Conservation (phyloP, 73 alveolate genomes). For the Paramecium sexaurelia region DNA sequence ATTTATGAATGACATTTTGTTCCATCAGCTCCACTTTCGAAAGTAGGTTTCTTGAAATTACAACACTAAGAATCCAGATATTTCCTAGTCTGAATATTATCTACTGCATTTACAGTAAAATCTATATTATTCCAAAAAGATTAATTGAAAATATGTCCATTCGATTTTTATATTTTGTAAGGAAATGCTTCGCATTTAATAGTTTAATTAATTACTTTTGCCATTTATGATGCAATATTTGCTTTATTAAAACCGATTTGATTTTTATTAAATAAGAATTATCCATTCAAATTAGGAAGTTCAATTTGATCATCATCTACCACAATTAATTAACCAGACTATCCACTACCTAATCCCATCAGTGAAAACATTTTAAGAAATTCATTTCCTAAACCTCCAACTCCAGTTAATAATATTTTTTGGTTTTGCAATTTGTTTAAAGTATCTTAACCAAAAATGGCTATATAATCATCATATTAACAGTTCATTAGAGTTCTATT, state of each 20-base stretch:
- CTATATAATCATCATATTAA: constrained; percentile 95
- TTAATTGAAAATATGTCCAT: constrained; percentile 94
- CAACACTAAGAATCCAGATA: constrained; percentile 97
- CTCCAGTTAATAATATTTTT: constrained; percentile 86
- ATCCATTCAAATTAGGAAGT: constrained; percentile 96
- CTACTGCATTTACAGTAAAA: constrained; percentile 97
- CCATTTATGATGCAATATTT: constrained; percentile 83
- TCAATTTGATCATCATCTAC: constrained; percentile 98
- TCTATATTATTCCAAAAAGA: constrained; percentile 95
- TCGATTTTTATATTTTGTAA: constrained; percentile 90
- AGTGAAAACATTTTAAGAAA: constrained; percentile 94
- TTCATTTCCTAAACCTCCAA: constrained; percentile 99
- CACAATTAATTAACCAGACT: constrained; percentile 86
- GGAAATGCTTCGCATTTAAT: constrained; percentile 80
- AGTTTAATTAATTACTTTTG: constrained; percentile 83
- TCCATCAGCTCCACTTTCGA: constrained; percentile 98
- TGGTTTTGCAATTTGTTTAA: constrained; percentile 77
- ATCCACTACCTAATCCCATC: constrained; percentile 95
- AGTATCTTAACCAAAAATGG: constrained; percentile 94
- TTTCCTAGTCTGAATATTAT: constrained; percentile 95
- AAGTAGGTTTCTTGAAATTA: constrained; percentile 93
- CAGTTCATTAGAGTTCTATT: constrained; percentile 81
- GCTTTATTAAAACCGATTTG: constrained; percentile 94
- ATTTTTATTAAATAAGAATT: constrained; percentile 94
- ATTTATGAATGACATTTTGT: constrained; percentile 91